phyloP scores from a whole-genome alignment of 2,329 filamentous ascomycete species.

The Triangularia verruculosa region DNA sequence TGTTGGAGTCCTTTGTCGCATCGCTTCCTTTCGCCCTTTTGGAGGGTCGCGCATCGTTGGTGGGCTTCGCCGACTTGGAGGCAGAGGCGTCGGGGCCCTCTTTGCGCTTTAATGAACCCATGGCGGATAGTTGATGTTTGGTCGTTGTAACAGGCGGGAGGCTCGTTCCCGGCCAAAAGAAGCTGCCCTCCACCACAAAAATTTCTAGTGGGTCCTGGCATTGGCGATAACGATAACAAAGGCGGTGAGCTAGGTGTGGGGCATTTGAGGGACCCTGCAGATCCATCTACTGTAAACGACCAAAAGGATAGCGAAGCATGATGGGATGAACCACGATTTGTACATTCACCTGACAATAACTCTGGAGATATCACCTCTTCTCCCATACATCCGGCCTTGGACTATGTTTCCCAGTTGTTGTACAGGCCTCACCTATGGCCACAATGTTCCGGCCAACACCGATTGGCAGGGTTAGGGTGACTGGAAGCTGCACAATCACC shows the following conservation, averaged over 20 bases:
- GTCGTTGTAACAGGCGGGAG: neutral
- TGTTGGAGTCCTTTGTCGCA: slow-evolving; percentile 32
- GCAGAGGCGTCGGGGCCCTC: slow-evolving; percentile 52
- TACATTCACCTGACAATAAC: neutral
- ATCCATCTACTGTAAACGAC: no score
- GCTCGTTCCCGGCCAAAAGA: slow-evolving; percentile 12
- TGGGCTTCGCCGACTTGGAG: slow-evolving; percentile 47
- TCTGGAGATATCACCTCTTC: no score
- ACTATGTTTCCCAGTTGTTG: no score
- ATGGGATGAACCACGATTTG: neutral
- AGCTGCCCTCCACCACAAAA: slow-evolving; percentile 22
- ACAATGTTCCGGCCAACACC: no score
- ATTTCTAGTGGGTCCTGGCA: slow-evolving; percentile 26
- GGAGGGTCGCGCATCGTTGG: slow-evolving; percentile 45
- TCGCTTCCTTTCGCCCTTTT: slow-evolving; percentile 45
- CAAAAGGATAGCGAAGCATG: neutral
- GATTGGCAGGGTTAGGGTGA: no score
- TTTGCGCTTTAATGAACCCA: slow-evolving; percentile 59
- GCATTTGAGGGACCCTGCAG: neutral
- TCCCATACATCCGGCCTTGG: no score
- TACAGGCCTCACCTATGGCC: no score
- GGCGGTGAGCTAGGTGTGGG: slow-evolving; percentile 19
- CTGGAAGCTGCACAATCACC: no score
- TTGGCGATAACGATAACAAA: slow-evolving; percentile 31
- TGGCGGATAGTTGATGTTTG: slow-evolving; percentile 31